Percentiles rank a stretch among this genome's conserved stretches.
These are phyloP conservation scores for Sclerotiophoma versabilis DNA, from an alignment of 2,329 filamentous ascomycete species.

Conservation along the genomic window DNA sequence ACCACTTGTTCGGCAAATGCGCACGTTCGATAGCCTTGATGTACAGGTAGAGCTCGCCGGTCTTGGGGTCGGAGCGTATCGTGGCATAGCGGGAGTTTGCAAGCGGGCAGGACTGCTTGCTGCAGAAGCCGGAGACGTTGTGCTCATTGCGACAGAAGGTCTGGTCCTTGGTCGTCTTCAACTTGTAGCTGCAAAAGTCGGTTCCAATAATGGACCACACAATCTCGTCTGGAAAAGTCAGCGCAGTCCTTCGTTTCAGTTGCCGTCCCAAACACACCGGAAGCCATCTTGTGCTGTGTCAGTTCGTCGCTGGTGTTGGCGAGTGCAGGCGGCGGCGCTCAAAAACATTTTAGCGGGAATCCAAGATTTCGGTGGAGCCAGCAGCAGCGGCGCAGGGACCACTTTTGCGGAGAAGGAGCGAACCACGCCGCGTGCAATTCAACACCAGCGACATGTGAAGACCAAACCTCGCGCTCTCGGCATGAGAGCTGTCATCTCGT, in stretches of 20 bases:
- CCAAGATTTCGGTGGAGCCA: conserved; percentile 20
- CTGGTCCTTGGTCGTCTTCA: conserved; percentile 72
- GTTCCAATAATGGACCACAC: conserved; percentile 97
- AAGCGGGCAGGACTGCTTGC: conserved; percentile 77
- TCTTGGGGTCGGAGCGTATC: conserved; percentile 80
- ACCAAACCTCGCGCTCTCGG: conserved; percentile 32
- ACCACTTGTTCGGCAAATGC: conserved; percentile 85
- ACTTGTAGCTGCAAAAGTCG: conserved; percentile 92
- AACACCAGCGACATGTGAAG: conserved; percentile 22
- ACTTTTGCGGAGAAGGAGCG: conserved; percentile 31
- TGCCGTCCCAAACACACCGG: conserved; percentile 22
- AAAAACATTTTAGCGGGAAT: conserved; percentile 24
- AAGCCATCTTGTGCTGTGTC: conserved; percentile 30
- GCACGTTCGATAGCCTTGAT: conserved; percentile 81
- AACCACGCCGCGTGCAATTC: conserved; percentile 20
- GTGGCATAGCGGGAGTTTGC: conserved; percentile 94
- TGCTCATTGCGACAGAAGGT: conserved; percentile 91
- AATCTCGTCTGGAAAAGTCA: conserved; percentile 73
- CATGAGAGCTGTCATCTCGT: conserved; percentile 44
- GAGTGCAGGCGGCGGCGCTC: conserved; percentile 13
- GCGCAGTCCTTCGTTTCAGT: background rate
- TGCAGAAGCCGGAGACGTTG: conserved; percentile 60
- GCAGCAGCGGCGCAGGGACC: conserved; percentile 21
- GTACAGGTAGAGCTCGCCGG: conserved; percentile 88
- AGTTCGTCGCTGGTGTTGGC: conserved; percentile 15